Base-by-base conservation (phyloP, 352 stramenopile genomes). In the Pythium monospermum region DNA sequence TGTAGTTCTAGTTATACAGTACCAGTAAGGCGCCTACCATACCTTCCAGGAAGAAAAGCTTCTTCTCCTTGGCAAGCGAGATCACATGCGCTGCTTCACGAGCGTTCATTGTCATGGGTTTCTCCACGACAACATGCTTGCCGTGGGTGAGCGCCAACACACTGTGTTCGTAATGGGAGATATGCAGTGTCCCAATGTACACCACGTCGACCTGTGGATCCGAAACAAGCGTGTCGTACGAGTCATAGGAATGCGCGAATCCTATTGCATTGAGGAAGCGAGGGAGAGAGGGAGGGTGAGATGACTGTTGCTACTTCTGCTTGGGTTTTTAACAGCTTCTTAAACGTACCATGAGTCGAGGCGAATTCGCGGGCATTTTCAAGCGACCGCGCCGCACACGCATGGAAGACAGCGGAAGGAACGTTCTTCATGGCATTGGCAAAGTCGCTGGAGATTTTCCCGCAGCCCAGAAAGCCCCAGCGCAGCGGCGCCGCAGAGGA, bases 71-170 rank as follows among this genome's bases (percentile, higher is more conserved):
- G 1, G 83, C 83, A 5, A 92, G 46, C 4, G 63, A 43, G 32
- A 85, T 73, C 19, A 94, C 61, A 33, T 84, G 75, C 18, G 76
- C 50, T 4, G 81, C 84, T 64, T 98, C 81, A 13, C 69, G 46
- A 39, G 61, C 50, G 49, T 95, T 85, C 85, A 97, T 85, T 6
- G 81, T 74, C 73, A 97, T 94, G 7, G 90, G 92, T 59, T 98
- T 98, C 61, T 98, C 92, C 36, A 97, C 76, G 8, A 98, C 61
- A 18, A 96, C 84, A 66, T 97, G 89, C 62, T 97, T 98, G 47
- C 75, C 74, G 46, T 87, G 73, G 16, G 70, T 58, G 0, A 98
- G 57, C 19, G 84, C 91, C 48, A 91, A 47, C 32, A 84, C 62
- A 10, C 83, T 73, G 54, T 94, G 79, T 25, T 78, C 66, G 46